Base-by-base conservation (phyloP, 2,329 filamentous ascomycete genomes). In the Fusarium sp. region DNA sequence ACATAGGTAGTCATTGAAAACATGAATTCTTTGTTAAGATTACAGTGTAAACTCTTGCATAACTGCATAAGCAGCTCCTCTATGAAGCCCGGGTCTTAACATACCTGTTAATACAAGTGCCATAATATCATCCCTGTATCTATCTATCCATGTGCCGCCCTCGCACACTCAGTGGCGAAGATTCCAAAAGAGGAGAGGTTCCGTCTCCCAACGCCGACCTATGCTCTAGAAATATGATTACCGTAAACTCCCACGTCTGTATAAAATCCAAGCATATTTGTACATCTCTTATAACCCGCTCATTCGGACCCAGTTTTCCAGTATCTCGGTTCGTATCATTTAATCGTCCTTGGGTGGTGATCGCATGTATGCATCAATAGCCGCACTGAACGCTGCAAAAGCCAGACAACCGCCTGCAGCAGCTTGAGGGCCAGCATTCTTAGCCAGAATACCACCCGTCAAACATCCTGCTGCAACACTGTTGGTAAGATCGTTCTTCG, bases 401-500 rank as follows among this genome's bases (percentile, higher is more conserved):
- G 95, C 96, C 15, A 90, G 92, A 81, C 95, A 98, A 2, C 96
- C 96, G 7, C 97, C 87, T 3, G 90, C 91, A 53, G 93, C 92
- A 35, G 95, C 96, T 83, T 96, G 93, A 11, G 96, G 96, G 0
- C 96, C 96, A 1, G 93, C 95, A 75, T 92, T 93, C 69, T 92
- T 90, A 50, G 94, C 95, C 70, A 99, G 82, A 59, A 96, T 92
- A 20, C 93, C 96, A 18, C 96, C 96, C 13, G 96, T 98, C 59
- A 98, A 85, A 79, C 95, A 98, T 0, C 96, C 96, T 1, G 95
- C 94, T 7, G 91, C 89, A 8, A 96, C 90, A 59, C 94, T 94
- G 84, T 99, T 99, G 70, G 85, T 89, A 33, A 98, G 82, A 81
- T 98, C 96, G 82, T 98, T 98, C 85, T 97, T 98, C 26, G 95